Conservation (phyloP, 192 early-diverging fungal species). For the Backusella morwellensis region DNA sequence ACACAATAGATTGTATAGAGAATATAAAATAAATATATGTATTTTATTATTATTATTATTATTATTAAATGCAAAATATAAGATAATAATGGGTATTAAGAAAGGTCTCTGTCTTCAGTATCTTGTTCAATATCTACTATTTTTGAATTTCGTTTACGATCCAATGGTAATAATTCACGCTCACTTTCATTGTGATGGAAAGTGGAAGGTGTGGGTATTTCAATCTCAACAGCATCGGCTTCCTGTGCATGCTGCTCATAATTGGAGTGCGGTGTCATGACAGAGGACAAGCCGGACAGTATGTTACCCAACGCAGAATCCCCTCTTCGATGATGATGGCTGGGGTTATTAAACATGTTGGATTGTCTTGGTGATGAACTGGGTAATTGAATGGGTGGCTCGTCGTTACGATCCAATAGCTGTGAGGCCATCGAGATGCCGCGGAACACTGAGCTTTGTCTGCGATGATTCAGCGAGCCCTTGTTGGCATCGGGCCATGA, state of each 20-base stretch:
- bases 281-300: slow-evolving; percentile 8
- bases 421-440: slow-evolving; percentile 36
- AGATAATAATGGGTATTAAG: background rate
- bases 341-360: background rate
- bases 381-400: slow-evolving; percentile 20
- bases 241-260: background rate
- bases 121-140: slow-evolving; percentile 18
- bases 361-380: slow-evolving; percentile 1
- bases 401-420: slow-evolving; percentile 30
- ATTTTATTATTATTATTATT: background rate
- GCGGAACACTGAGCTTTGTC: slow-evolving; percentile 31
- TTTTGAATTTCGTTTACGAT: slow-evolving; percentile 7
- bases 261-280: background rate
- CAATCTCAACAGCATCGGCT: slow-evolving; percentile 33
- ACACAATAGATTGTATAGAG: background rate
- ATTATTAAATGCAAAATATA: background rate
- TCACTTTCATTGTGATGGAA: background rate
- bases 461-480: background rate
- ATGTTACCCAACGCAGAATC: slow-evolving; percentile 12
- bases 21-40: background rate
- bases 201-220: slow-evolving; percentile 29
- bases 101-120: slow-evolving; percentile 12
- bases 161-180: slow-evolving; percentile 12
- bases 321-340: background rate
- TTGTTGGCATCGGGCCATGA: background rate